phyloP scores from a whole-genome alignment of 2,329 filamentous ascomycete species.

The Blumeria hordei region DNA sequence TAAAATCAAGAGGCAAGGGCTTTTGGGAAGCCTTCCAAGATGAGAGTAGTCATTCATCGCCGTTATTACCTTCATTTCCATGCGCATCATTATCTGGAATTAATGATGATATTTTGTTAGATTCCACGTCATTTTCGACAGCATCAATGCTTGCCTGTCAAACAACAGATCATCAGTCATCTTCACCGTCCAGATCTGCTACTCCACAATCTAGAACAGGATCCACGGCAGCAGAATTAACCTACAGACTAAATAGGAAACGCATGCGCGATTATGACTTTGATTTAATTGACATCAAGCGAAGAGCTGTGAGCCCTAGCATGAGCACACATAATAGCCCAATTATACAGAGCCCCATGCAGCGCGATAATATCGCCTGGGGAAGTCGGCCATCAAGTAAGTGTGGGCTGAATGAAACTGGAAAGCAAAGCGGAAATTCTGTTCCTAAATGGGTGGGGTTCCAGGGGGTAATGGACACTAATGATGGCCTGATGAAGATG shows the following conservation, averaged over 20 bases:
- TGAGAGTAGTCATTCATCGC: conserved; percentile 26
- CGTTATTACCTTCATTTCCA: conserved; percentile 31
- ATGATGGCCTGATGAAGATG: conserved; percentile 89
- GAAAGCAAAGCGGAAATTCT: conserved; percentile 23
- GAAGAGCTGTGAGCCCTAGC: conserved; percentile 72
- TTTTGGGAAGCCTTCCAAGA: conserved; percentile 68
- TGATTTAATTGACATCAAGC: conserved; percentile 69
- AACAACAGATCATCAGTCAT: conserved; percentile 8
- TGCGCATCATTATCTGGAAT: conserved; percentile 33
- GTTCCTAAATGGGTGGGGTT: conserved; percentile 41
- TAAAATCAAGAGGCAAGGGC: conserved; percentile 44
- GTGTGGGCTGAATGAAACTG: conserved; percentile 16
- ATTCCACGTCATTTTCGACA: conserved; percentile 8
- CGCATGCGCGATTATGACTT: conserved; percentile 80
- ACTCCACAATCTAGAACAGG: conserved; percentile 16
- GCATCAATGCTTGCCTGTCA: conserved; percentile 10
- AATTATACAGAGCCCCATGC: conserved; percentile 60
- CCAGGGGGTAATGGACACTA: conserved; percentile 90
- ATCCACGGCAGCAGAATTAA: conserved; percentile 49
- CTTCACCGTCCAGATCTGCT: conserved; percentile 12
- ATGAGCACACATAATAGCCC: conserved; percentile 83
- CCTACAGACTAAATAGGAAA: conserved; percentile 55
- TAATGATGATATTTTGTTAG: conserved; percentile 37
- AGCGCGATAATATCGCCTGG: conserved; percentile 47
- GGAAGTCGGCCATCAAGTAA: conserved; percentile 44